Base-by-base conservation (phyloP, 352 stramenopile genomes). In the Pythium chondricola region DNA sequence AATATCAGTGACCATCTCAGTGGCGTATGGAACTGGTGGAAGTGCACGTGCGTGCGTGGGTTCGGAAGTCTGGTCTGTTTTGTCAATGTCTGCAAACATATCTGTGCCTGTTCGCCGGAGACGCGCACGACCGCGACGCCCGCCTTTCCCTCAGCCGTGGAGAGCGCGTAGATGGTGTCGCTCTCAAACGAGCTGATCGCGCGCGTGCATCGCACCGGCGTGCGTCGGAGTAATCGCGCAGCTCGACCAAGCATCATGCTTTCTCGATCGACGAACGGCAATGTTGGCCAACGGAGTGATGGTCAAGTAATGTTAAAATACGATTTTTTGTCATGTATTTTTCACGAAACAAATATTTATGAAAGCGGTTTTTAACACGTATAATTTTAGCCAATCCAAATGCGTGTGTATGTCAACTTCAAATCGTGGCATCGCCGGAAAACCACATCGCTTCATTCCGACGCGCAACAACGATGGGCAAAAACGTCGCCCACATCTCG, bases 131-230 rank as follows among this genome's bases (percentile, higher is more conserved):
- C 85, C 0, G 88, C 85, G 13, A 97, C 86, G 22, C 88, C 89
- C 21, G 85, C 75, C 29, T 83, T 84, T 17, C 85, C 85, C 9
- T 86, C 69, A 0, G 85, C 86, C 13, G 86, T 96, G 22, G 85
- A 96, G 36, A 97, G 66, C 52, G 88, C 88, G 56, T 90, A 97
- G 58, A 97, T 96, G 4, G 88, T 97, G 38, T 96, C 85, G n/a
- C 55, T 61, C 38, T 81, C 76, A 16, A 63, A 56, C 0, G 69
- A 64, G 2, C 29, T 61, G 8, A 54, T 52, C 38, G 43, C 50
- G 50, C 20, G 50, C 38, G 29, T 48, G 43, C 2, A 38, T 7
- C 16, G 40, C 33, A 18, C 11, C 17, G 20, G 22, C 18, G 17
- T 30, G 29, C 9, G 7, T 13, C 43, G 13, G 3, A 32, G 17